These are phyloP conservation scores for Xenoacremonium recifei DNA, from an alignment of 2,329 filamentous ascomycete genomes.

Conservation along the genomic window DNA sequence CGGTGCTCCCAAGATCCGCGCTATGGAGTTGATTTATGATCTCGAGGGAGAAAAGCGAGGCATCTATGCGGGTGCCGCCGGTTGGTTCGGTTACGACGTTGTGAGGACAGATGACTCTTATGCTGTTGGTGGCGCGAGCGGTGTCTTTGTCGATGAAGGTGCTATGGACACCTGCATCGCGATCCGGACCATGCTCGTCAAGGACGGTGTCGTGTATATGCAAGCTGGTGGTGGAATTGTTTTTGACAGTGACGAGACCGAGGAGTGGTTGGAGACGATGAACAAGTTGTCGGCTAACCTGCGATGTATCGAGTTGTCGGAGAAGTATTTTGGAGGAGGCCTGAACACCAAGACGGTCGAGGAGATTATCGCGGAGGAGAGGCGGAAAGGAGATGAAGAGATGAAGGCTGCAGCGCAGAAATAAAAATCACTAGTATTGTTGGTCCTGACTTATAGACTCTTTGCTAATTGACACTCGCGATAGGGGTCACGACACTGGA, in stretches of 20 bases:
- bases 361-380: slow-evolving; percentile 26
- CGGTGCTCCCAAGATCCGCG: slow-evolving; percentile 90
- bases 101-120: slow-evolving; percentile 61
- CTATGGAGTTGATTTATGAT: slow-evolving; percentile 97
- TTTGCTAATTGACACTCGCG: too few species aligned
- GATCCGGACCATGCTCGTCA: slow-evolving; percentile 89
- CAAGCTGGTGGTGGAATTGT: slow-evolving; percentile 91
- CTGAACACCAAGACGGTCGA: slow-evolving; percentile 23
- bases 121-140: slow-evolving; percentile 5
- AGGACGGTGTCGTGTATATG: slow-evolving; percentile 87
- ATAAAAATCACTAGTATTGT: not conserved
- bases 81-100: slow-evolving; percentile 88
- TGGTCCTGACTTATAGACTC: too few species aligned
- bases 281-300: slow-evolving; percentile 73
- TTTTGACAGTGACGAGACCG: slow-evolving; percentile 88
- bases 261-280: slow-evolving; percentile 91
- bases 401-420: slow-evolving; percentile 13
- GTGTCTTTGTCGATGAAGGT: slow-evolving; percentile 56
- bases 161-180: slow-evolving; percentile 87
- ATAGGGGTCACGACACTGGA: not conserved
- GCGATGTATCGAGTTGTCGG: slow-evolving; percentile 26
- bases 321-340: slow-evolving; percentile 25
- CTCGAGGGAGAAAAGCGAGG: slow-evolving; percentile 91
- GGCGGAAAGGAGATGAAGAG: slow-evolving; percentile 26
- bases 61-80: slow-evolving; percentile 92